phyloP scores from a whole-genome alignment of 2,329 filamentous ascomycete genomes.

The Hypoxylon rubiginosum region DNA sequence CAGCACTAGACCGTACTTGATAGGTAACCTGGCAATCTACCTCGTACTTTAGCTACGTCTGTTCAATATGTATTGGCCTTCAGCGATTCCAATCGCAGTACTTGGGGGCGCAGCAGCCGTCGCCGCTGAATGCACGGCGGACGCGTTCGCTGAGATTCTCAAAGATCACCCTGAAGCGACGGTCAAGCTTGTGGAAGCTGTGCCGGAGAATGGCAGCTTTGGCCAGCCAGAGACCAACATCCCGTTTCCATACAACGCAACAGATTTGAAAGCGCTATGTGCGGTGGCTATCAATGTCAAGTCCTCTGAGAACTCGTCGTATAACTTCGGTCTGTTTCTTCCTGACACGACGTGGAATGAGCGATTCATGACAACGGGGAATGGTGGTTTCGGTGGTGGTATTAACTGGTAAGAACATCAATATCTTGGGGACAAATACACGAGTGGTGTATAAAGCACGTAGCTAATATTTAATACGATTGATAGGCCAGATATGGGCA shows the following conservation, averaged over 20 bases:
- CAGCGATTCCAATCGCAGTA: slow-evolving; percentile 17
- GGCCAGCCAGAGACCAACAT: slow-evolving; percentile 39
- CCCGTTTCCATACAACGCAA: slow-evolving; percentile 45
- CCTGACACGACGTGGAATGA: slow-evolving; percentile 51
- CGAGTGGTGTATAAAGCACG: too few relatives aligned
- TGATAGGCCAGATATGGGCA: slow-evolving; percentile 58
- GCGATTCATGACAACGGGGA: slow-evolving; percentile 48
- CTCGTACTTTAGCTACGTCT: background rate
- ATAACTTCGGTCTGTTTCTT: slow-evolving; percentile 51
- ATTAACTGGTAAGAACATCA: slow-evolving; percentile 52
- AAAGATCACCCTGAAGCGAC: slow-evolving; percentile 39
- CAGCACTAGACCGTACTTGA: background rate
- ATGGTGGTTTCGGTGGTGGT: slow-evolving; percentile 50
- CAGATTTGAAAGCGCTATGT: slow-evolving; percentile 48
- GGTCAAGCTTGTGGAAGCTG: slow-evolving; percentile 45
- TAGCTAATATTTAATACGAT: background rate
- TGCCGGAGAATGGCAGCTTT: slow-evolving; percentile 47
- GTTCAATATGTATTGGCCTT: slow-evolving; percentile 32
- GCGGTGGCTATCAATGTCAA: slow-evolving; percentile 51
- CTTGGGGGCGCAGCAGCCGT: slow-evolving; percentile 32
- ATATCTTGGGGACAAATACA: background rate
- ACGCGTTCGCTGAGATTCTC: slow-evolving; percentile 44
- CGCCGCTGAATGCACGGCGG: slow-evolving; percentile 42
- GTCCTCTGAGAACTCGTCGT: slow-evolving; percentile 48
- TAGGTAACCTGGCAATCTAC: background rate